Conservation (phyloP, 805 yeast genomes). For the Sugiyamaella chiloensis region DNA sequence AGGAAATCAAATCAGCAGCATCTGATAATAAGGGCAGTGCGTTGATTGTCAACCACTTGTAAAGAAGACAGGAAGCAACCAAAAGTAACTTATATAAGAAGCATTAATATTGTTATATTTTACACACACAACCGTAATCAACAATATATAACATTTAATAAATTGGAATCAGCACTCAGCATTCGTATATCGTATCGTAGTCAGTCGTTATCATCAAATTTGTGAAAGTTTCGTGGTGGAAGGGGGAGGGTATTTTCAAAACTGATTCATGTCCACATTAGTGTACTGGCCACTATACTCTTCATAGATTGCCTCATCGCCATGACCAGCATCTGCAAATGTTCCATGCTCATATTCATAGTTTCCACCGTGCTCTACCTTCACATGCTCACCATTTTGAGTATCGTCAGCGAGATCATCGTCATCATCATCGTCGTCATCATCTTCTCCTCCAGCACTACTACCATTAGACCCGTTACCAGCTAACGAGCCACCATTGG, state of each 20-base stretch:
- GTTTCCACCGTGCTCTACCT: background rate
- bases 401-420: slow-evolving; percentile 5
- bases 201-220: slow-evolving; percentile 4
- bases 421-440: slow-evolving; percentile 13
- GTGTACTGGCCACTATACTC: slow-evolving; percentile 31
- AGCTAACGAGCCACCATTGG: background rate
- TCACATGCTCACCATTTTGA: background rate
- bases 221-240: background rate
- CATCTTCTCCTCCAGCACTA: slow-evolving; percentile 14
- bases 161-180: no score
- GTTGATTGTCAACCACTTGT: slow-evolving; percentile 30
- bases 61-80: slow-evolving; percentile 4
- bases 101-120: no score
- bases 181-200: slow-evolving; percentile 2
- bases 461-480: slow-evolving; percentile 3
- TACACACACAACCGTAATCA: no score
- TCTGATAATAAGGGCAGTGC: slow-evolving; percentile 35
- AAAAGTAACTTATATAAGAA: no score
- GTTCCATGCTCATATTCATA: slow-evolving; percentile 10
- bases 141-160: no score
- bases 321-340: slow-evolving; percentile 17
- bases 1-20: slow-evolving; percentile 26
- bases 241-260: no score
- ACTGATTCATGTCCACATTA: slow-evolving; percentile 25
- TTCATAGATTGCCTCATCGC: slow-evolving; percentile 26